Evolutionary conservation across 192 early-diverging fungal species (phyloP), one percentile per base, ranked within the genome.

Genomic region (Coemansia javaensis): DNA sequence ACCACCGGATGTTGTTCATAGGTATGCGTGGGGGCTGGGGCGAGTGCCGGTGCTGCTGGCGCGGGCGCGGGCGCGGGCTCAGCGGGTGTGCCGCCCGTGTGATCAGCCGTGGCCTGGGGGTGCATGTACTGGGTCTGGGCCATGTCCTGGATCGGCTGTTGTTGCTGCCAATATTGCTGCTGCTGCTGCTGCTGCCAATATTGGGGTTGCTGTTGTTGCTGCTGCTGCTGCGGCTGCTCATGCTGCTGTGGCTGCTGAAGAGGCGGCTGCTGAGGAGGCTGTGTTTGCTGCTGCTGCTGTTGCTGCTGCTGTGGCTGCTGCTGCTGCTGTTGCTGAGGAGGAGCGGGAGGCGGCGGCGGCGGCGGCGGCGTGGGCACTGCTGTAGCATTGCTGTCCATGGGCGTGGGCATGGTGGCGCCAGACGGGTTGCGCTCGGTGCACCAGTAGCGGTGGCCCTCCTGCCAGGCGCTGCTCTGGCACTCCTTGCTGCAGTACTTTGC

Each of bases 401-500:
- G 37, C 1, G 47, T 47, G 4, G 53, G 40, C 10, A 40, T 56
- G 18, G 20, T 44, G 9, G 42, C 39, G 37, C 35, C 47, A 5
- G 54, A 43, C 21, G 55, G 59, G 24, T 51, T 69, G 49, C 58
- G 55, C 44, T 87, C 85, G 6, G 81, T 77, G 56, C 88, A 90
- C 88, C 88, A 90, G 81, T 82, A 80, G 32, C 85, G 74, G 56
- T 90, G 88, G 6, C 88, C 85, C 40, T 85, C 83, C 17, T 77
- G 80, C 88, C 88, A 90, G 5, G 88, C 84, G 37, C 77, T 80
- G 44, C 79, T 81, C 50, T 87, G 85, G 38, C 88, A 90, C 23
- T 65, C 51, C 53, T 86, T 86, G 49, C 84, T 83, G 60, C 91
- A 94, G 59, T 94, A 94, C 37, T 87, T 89, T 41, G 88, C 89